These are phyloP conservation scores for Capsicum chinense DNA, from an alignment of 257 asterid species.

Conservation along the genomic window DNA sequence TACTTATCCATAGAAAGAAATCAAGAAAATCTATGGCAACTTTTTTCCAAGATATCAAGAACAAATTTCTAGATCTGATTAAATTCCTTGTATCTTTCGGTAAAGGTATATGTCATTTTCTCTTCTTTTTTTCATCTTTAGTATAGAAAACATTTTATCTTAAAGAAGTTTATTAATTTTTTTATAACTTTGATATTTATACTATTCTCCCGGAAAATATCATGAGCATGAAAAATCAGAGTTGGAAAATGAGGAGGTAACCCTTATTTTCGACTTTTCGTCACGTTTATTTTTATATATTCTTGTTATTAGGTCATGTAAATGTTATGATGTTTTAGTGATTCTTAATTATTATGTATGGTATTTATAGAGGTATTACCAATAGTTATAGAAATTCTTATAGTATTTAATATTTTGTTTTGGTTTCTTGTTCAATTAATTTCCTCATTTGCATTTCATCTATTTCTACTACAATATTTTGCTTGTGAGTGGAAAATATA, in stretches of 20 bases:
- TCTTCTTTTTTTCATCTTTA: neutral
- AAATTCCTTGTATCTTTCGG: neutral
- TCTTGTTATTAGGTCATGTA: no score
- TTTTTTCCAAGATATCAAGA: neutral
- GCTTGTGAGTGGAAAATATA: neutral
- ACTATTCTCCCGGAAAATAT: slow-evolving; percentile 1
- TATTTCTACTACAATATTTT: neutral
- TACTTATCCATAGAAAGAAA: neutral
- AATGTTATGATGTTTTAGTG: no score
- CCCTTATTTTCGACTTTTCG: neutral
- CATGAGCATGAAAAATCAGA: neutral
- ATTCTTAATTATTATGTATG: no score
- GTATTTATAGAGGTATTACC: no score
- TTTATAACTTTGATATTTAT: neutral
- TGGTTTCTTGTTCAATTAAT: neutral
- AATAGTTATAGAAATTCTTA: no score
- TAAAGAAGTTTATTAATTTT: neutral
- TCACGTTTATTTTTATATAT: no score
- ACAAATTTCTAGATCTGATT: slow-evolving; percentile 5
- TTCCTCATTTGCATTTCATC: neutral
- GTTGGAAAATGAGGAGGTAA: slow-evolving; percentile 8
- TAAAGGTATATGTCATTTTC: neutral
- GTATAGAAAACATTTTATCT: neutral
- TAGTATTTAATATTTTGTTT: neutral
- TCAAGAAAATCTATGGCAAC: slow-evolving; percentile 3